These are phyloP conservation scores for Perkinsus chesapeaki DNA, from an alignment of 169 alveolate species.

Conservation along the genomic window DNA sequence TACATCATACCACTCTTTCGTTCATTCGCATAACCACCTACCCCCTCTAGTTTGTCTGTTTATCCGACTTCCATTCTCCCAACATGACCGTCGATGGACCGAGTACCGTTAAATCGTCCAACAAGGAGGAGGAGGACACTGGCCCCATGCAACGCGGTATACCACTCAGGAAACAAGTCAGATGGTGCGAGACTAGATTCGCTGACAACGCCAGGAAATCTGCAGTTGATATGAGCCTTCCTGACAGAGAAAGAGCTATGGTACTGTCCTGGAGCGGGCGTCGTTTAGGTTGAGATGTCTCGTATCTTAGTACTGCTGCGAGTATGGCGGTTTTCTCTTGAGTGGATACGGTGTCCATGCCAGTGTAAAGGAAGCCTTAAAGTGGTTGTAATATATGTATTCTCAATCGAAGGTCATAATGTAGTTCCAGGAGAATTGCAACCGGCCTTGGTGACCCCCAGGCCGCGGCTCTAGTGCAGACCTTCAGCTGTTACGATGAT, in stretches of 20 bases:
- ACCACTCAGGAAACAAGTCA: background rate
- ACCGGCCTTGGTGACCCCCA: background rate
- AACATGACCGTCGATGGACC: background rate
- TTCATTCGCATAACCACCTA: background rate
- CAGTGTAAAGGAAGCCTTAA: background rate
- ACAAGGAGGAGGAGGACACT: background rate
- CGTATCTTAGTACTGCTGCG: background rate
- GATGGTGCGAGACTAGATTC: background rate
- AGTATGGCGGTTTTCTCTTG: background rate
- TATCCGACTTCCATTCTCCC: background rate
- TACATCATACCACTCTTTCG: background rate
- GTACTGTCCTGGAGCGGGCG: no score
- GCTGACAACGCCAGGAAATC: background rate
- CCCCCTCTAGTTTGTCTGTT: background rate
- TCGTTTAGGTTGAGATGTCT: background rate
- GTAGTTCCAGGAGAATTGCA: background rate
- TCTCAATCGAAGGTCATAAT: no score
- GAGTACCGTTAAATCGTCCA: background rate
- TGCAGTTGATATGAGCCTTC: background rate
- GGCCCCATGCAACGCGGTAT: background rate
- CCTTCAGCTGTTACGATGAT: background rate
- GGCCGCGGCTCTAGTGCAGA: background rate
- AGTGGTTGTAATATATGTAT: background rate
- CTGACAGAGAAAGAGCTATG: background rate
- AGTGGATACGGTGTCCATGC: background rate